Evolutionary conservation across 805 yeast genomes (phyloP).

Genomic region (Danielozyma ontarioensis): DNA sequence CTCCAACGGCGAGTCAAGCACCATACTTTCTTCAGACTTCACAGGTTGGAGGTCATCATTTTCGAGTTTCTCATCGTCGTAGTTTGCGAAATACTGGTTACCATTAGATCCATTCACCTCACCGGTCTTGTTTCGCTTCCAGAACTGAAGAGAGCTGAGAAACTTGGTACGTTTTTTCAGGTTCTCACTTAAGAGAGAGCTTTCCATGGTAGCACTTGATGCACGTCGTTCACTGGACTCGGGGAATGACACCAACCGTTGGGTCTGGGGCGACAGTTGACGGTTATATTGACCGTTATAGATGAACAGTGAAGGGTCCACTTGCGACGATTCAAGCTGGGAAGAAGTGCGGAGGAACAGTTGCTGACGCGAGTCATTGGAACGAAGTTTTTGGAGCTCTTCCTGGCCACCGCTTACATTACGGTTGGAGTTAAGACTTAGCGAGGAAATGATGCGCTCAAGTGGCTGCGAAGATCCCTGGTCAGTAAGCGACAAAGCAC

Average conservation of each 20-base stretch:
- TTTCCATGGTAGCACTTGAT: slow-evolving; percentile 5
- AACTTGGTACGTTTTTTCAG: slow-evolving; percentile 14
- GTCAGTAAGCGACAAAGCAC: slow-evolving; percentile 32
- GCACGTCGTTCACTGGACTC: slow-evolving; percentile 12
- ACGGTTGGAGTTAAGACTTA: slow-evolving; percentile 27
- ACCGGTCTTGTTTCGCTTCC: slow-evolving; percentile 22
- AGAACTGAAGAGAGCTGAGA: slow-evolving; percentile 32
- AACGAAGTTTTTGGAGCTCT: not conserved
- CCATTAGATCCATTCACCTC: not conserved
- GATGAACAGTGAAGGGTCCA: too few species aligned
- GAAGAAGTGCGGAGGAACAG: too few species aligned
- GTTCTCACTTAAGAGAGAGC: slow-evolving; percentile 2
- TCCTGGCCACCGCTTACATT: slow-evolving; percentile 4
- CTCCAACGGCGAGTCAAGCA: slow-evolving; percentile 1
- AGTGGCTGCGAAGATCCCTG: slow-evolving; percentile 28
- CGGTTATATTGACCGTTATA: too few species aligned
- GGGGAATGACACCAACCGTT: slow-evolving; percentile 18
- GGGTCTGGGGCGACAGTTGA: slow-evolving; percentile 1
- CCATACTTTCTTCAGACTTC: not conserved
- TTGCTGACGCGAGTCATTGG: not conserved
- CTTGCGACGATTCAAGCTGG: too few species aligned
- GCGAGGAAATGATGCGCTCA: slow-evolving; percentile 31
- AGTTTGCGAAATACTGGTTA: not conserved
- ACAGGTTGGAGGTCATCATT: slow-evolving; percentile 1
- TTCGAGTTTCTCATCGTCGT: slow-evolving; percentile 1